Percentiles rank a stretch among this genome's conserved stretches.
These are phyloP conservation scores for Eimeria falciformis DNA, from an alignment of 169 alveolate genomes.

Conservation along the genomic window DNA sequence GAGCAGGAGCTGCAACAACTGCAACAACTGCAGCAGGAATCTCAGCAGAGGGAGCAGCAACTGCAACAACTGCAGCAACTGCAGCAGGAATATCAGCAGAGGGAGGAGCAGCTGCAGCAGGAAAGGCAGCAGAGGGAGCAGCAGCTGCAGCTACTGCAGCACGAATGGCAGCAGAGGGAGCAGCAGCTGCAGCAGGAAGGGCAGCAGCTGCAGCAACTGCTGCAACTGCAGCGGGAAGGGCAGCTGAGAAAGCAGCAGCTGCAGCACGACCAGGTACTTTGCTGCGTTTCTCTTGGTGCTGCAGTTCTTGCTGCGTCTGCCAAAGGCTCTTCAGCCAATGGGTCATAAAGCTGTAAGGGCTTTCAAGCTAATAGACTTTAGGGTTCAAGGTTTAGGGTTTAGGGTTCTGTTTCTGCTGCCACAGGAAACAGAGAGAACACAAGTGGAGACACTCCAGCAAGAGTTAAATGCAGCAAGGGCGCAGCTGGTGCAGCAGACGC, in stretches of 20 bases:
- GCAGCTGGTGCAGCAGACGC: constrained; percentile 60
- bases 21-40: too few relatives aligned
- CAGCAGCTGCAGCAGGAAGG: neutral
- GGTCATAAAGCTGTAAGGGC: too few relatives aligned
- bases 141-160: constrained; percentile 1
- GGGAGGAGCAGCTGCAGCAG: neutral
- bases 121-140: neutral
- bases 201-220: constrained; percentile 12
- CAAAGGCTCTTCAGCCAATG: neutral
- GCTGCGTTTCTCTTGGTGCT: neutral
- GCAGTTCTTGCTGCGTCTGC: neutral
- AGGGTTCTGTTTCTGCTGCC: neutral
- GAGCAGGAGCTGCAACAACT: too few relatives aligned
- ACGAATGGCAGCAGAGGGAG: neutral
- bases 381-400: too few relatives aligned
- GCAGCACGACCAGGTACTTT: neutral
- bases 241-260: neutral
- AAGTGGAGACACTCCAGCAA: constrained; percentile 30
- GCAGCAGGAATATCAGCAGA: neutral
- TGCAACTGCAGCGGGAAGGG: neutral
- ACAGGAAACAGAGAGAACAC: constrained; percentile 43
- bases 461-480: neutral
- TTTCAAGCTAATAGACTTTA: too few relatives aligned
- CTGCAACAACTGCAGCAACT: too few relatives aligned
- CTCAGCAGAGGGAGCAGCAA: too few relatives aligned